phyloP scores from a whole-genome alignment of 1,284 basidiomycete genomes.

The Wallemia mellicola region DNA sequence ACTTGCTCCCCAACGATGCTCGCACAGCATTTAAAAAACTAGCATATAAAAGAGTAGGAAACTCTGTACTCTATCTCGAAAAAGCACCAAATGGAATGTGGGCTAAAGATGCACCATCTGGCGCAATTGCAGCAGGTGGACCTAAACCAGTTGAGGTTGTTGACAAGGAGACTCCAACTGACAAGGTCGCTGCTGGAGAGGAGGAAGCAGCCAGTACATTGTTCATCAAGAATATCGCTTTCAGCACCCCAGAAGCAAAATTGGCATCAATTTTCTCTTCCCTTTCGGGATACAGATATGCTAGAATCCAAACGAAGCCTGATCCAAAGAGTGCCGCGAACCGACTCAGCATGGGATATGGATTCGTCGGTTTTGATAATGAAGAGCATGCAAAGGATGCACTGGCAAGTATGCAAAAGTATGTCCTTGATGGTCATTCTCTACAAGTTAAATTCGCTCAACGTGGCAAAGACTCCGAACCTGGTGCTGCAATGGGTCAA shows the following conservation, averaged over 20 bases:
- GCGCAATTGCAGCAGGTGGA: conserved; percentile 2
- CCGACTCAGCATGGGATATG: conserved; percentile 72
- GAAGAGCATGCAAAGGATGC: conserved; percentile 41
- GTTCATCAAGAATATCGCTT: conserved; percentile 81
- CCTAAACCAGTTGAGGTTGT: not conserved
- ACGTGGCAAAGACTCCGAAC: conserved; percentile 37
- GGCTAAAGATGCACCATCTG: conserved; percentile 1
- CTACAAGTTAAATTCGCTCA: conserved; percentile 64
- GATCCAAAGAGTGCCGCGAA: conserved; percentile 36
- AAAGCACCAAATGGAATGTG: conserved; percentile 60
- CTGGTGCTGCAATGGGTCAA: conserved; percentile 15
- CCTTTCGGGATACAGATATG: conserved; percentile 56
- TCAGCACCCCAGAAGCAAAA: conserved; percentile 51
- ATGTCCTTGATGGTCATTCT: conserved; percentile 60
- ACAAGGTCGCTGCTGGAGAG: not conserved
- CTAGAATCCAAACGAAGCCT: conserved; percentile 67
- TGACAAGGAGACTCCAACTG: not conserved
- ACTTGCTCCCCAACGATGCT: conserved; percentile 37
- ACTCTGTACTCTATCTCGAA: conserved; percentile 71
- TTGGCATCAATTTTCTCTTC: conserved; percentile 41
- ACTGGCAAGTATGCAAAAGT: conserved; percentile 46
- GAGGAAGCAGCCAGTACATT: conserved; percentile 46
- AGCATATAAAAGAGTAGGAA: conserved; percentile 63
- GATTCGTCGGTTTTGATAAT: conserved; percentile 72
- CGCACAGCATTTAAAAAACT: conserved; percentile 45